These are phyloP conservation scores for Macrophomina pseudophaseolina DNA, from an alignment of 2,329 filamentous ascomycete species.

Conservation along the genomic window DNA sequence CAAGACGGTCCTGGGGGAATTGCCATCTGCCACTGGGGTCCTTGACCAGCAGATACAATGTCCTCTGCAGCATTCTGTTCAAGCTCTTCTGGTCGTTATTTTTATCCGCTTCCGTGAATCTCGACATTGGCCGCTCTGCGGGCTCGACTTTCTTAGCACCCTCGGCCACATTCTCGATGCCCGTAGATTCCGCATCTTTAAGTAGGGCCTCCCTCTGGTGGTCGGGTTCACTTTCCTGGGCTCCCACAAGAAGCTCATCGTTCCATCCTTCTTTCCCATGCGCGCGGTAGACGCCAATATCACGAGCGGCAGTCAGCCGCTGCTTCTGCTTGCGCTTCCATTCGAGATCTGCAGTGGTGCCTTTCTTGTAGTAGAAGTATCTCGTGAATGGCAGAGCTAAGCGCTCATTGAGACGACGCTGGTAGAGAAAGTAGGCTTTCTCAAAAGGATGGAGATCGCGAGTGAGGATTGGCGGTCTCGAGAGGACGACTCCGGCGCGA, in stretches of 20 bases:
- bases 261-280: constrained; percentile 80
- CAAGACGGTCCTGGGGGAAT: constrained; percentile 76
- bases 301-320: constrained; percentile 77
- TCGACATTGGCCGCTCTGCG: constrained; percentile 71
- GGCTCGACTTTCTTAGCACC: constrained; percentile 60
- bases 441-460: constrained; percentile 86
- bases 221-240: constrained; percentile 67
- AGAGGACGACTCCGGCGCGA: constrained; percentile 76
- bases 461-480: constrained; percentile 85
- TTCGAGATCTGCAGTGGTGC: constrained; percentile 81
- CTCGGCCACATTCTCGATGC: constrained; percentile 53
- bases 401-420: constrained; percentile 94
- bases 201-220: constrained; percentile 71
- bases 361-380: constrained; percentile 93
- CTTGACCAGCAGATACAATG: constrained; percentile 86
- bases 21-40: constrained; percentile 73
- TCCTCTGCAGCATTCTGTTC: constrained; percentile 78
- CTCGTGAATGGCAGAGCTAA: constrained; percentile 84
- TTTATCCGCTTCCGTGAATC: constrained; percentile 78
- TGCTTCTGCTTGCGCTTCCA: constrained; percentile 86
- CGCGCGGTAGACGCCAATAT: constrained; percentile 83
- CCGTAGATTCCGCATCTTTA: constrained; percentile 81
- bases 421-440: constrained; percentile 93
- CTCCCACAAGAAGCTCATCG: constrained; percentile 83
- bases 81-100: constrained; percentile 76